Conservation (phyloP, 768 basidiomycete genomes). For the Lactarius quietus region DNA sequence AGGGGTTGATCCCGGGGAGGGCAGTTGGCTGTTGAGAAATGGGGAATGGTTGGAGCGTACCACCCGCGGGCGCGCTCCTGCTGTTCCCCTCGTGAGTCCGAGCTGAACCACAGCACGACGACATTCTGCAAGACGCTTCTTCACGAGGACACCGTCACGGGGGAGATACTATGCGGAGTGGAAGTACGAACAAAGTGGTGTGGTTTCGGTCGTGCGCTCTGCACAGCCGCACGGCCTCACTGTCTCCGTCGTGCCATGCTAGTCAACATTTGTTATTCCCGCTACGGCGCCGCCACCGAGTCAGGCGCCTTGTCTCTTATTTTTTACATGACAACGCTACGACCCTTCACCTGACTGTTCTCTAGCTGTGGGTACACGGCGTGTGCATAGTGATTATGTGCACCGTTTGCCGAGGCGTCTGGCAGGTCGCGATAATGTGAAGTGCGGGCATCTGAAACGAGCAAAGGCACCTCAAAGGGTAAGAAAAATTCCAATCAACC, state of each 20-base stretch:
- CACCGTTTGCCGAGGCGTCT: background rate
- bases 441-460: background rate
- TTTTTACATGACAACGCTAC: background rate
- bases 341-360: background rate
- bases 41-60: conserved; percentile 33
- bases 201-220: background rate
- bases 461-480: background rate
- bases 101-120: conserved; percentile 63
- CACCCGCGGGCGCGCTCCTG: conserved; percentile 32
- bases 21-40: conserved; percentile 52
- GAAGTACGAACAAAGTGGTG: background rate
- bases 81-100: conserved; percentile 33
- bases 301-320: background rate
- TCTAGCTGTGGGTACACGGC: background rate
- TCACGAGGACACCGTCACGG: background rate
- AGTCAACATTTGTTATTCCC: background rate
- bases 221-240: conserved; percentile 1
- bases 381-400: background rate
- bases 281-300: background rate
- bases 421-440: too few species aligned
- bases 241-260: background rate
- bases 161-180: background rate
- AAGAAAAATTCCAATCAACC: background rate
- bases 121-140: conserved; percentile 47
- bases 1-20: conserved; percentile 26